Evolutionary conservation across 192 early-diverging fungal genomes (phyloP), one percentile per base, ranked within the genome.

Genomic region (Podila epigama): DNA sequence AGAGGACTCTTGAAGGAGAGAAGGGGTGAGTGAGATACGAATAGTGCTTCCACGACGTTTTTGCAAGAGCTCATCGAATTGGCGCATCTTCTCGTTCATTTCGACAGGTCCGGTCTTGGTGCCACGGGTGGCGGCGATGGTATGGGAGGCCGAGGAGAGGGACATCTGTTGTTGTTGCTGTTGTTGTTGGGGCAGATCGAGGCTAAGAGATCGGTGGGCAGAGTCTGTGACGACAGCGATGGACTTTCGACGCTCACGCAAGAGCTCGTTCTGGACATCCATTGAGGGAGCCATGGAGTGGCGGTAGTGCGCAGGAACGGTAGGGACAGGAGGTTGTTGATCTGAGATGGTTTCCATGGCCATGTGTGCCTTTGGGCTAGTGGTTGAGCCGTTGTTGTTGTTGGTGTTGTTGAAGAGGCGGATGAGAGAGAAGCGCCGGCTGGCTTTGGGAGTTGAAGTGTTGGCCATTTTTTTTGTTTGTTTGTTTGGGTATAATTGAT

Each of bases 71-170:
- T 82, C 81, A 31, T 79, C 75, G 57, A 82, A 82, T 16, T 78
- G 75, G 40, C 67, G 66, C 81, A 82, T 82, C 58, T 82, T 82
- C 36, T 77, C 73, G 11, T 52, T 77, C 73, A 77, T 77, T 41
- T 68, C 73, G 28, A 51, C 62, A 12, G 73, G 53, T 48, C 31
- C 33, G 22, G 62, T 58, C 42, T 68, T 77, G 51, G 28, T 53
- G 7, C 41, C 41, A n/a, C 41, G 41, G 41, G 41, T 44, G 41
- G 41, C 18, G 16, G 15, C 41, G 20, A 15, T 44, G 5, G 20
- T 44, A 5, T n/a, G 16, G 6, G 41, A 44, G 41, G 16, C 41
- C 18, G 15, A n/a, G n/a, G n/a, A n/a, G n/a, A n/a, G n/a, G n/a
- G n/a, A n/a, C n/a, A n/a, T n/a, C n/a, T n/a, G n/a, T n/a, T n/a